Evolutionary conservation across 106 monocot genomes (phyloP), one percentile per base, ranked within the genome.

Genomic region (Posidonia australis): DNA sequence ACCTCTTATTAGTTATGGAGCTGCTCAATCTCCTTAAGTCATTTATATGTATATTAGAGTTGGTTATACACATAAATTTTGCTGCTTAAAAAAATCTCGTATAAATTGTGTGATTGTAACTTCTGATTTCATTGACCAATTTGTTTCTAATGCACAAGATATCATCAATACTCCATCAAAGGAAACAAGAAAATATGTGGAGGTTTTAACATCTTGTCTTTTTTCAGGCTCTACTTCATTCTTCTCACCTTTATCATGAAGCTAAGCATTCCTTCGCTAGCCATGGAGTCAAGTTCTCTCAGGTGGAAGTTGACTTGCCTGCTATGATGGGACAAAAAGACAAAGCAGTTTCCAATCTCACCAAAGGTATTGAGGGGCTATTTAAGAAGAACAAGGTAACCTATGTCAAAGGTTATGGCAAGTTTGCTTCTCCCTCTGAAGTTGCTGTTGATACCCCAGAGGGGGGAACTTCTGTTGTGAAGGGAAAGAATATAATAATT

Each of bases 371-470:
- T 43, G 87, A 87, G 54, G 87, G 87, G 13, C 77, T 87, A 5
- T 80, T 87, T 63, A 87, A 87, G 75, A 87, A 87, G 53, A 87
- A 87, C 83, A 87, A 87, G 31, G 87, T 87, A 13, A 83, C 22
- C 42, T 87, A 87, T 53, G 83, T 87, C 21, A 87, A 87, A 78
- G 87, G 87, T 30, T 78, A 21, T 43, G 83, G 87, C 19, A 87
- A 83, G 72, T 64, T 87, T 44, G 30, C 75, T 70, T 87, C 87
- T 13, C 80, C 87, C 10, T 80, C 80, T 17, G 87, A 87, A 63
- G 73, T 87, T 30, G 66, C 79, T 19, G 87, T 87, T 23, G 87
- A 87, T 61, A 75, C 72, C 19, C 44, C 63, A 10, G 87, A 87
- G 26, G 87, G 83, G 0, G 66, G 66, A 0, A 80, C 41, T 72